Evolutionary conservation across 495 filamentous ascomycete species (phyloP).

Genomic region (Recurvomyces mirabilis): DNA sequence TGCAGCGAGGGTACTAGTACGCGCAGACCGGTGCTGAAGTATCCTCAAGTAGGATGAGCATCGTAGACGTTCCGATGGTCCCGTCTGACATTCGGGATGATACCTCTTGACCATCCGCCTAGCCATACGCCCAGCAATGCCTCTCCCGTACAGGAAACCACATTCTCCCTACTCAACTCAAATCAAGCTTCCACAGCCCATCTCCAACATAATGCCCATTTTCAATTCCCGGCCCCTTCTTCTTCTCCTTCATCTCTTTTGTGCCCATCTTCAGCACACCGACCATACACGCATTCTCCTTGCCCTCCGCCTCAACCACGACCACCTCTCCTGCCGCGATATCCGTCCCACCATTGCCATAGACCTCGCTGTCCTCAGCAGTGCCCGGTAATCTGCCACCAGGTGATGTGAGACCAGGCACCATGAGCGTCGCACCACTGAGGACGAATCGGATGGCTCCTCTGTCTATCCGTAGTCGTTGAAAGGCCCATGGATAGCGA

Average conservation of each 20-base stretch:
- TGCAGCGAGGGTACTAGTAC: too few relatives aligned
- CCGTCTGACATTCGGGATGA: too few relatives aligned
- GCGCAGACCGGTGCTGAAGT: too few relatives aligned
- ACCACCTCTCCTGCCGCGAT: constrained; percentile 70
- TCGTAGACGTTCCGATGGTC: too few relatives aligned
- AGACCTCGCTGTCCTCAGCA: constrained; percentile 34
- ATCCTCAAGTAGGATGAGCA: too few relatives aligned
- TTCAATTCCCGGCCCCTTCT: constrained; percentile 81
- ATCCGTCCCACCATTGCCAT: constrained; percentile 39
- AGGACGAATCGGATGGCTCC: constrained; percentile 96
- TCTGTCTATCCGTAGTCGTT: constrained; percentile 66
- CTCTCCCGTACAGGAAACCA: too few relatives aligned
- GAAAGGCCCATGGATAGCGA: constrained; percentile 53
- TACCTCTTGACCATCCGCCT: too few relatives aligned
- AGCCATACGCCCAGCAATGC: too few relatives aligned
- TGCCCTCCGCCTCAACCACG: constrained; percentile 83
- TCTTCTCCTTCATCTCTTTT: constrained; percentile 81
- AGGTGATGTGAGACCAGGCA: constrained; percentile 71
- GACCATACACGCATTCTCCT: constrained; percentile 80
- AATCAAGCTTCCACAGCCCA: constrained; percentile 73
- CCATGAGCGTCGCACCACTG: constrained; percentile 87
- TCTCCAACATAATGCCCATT: constrained; percentile 87
- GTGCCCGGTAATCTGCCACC: constrained; percentile 65
- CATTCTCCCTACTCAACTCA: constrained; percentile 43
- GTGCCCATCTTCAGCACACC: constrained; percentile 79